These are phyloP conservation scores for Glonium stellatum DNA, from an alignment of 495 filamentous ascomycete species.

Conservation along the genomic window DNA sequence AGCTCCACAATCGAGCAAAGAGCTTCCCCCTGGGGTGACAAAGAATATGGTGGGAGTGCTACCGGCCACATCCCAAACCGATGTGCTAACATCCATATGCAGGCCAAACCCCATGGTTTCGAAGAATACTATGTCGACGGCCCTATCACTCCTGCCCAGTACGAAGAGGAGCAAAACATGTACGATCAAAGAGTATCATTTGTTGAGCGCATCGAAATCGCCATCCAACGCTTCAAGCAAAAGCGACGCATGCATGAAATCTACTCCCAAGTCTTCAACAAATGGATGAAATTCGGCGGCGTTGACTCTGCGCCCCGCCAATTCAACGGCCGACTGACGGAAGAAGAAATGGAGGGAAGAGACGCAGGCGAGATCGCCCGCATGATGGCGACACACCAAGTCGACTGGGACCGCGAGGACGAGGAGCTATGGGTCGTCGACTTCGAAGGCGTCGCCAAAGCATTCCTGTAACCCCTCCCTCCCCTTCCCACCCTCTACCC, in stretches of 20 bases:
- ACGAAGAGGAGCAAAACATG: conserved; percentile 48
- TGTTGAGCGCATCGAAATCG: conserved; percentile 65
- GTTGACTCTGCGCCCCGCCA: conserved; percentile 59
- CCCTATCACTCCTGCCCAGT: conserved; percentile 64
- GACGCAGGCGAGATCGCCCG: conserved; percentile 55
- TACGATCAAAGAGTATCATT: conserved; percentile 34
- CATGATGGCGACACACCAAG: conserved; percentile 53
- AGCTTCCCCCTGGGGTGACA: conserved; percentile 17
- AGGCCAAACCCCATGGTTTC: conserved; percentile 36
- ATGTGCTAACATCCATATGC: conserved; percentile 19
- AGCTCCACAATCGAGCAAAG: conserved; percentile 12
- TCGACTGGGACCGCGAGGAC: conserved; percentile 38
- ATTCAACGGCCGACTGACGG: conserved; percentile 55
- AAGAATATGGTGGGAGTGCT: conserved; percentile 18
- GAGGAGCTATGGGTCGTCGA: conserved; percentile 63
- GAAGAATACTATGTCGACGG: conserved; percentile 69
- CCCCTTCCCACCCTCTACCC: not conserved
- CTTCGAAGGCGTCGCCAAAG: conserved; percentile 68
- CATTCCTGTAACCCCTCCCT: conserved; percentile 58
- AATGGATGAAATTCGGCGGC: conserved; percentile 80
- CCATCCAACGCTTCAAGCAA: conserved; percentile 70
- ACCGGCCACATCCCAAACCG: not conserved
- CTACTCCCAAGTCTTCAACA: conserved; percentile 60
- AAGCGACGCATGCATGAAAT: conserved; percentile 63
- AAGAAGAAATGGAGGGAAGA: conserved; percentile 48